A percentile compares a stretch with the other conserved stretches of the same genome.
These are phyloP conservation scores for Staphylotrichum tortipilum DNA, from an alignment of 495 filamentous ascomycete species.

Conservation along the genomic window DNA sequence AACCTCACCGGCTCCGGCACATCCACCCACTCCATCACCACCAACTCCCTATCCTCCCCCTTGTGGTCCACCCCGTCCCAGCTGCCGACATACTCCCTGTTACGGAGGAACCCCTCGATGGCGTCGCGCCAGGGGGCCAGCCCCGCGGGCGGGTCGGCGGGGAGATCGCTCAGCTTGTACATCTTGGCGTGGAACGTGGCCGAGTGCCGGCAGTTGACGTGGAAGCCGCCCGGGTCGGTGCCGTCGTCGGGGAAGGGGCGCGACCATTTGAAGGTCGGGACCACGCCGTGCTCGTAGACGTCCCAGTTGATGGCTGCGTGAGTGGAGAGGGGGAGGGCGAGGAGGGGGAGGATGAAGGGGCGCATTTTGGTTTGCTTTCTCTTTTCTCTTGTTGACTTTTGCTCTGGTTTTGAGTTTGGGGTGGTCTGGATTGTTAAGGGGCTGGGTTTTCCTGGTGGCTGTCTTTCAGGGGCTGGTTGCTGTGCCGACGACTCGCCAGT, in stretches of 20 bases:
- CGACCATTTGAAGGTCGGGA: constrained; percentile 25
- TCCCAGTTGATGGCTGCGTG: constrained; percentile 27
- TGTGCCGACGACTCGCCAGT: no score
- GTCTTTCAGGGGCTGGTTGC: no score
- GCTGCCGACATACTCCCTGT: constrained; percentile 18
- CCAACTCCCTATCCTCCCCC: constrained; percentile 22
- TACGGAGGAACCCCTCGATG: constrained; percentile 18
- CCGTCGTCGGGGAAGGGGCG: constrained; percentile 27
- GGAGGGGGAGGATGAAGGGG: not conserved
- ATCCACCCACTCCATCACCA: constrained; percentile 29
- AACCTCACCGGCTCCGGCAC: constrained; percentile 18
- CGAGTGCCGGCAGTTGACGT: constrained; percentile 21
- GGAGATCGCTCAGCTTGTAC: constrained; percentile 25
- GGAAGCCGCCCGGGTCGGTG: constrained; percentile 21
- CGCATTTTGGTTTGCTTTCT: constrained; percentile 2
- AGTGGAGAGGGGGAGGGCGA: not conserved
- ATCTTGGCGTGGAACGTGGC: constrained; percentile 21
- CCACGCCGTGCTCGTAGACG: constrained; percentile 23
- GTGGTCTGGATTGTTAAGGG: no score
- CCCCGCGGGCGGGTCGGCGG: constrained; percentile 11
- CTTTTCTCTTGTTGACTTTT: no score
- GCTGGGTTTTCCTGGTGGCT: no score
- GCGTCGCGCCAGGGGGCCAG: constrained; percentile 21
- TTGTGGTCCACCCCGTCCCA: constrained; percentile 32
- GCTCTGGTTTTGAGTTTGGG: no score